phyloP scores from a whole-genome alignment of 371 early-diverging fungal genomes.

The Rhizopus arrhizus region DNA sequence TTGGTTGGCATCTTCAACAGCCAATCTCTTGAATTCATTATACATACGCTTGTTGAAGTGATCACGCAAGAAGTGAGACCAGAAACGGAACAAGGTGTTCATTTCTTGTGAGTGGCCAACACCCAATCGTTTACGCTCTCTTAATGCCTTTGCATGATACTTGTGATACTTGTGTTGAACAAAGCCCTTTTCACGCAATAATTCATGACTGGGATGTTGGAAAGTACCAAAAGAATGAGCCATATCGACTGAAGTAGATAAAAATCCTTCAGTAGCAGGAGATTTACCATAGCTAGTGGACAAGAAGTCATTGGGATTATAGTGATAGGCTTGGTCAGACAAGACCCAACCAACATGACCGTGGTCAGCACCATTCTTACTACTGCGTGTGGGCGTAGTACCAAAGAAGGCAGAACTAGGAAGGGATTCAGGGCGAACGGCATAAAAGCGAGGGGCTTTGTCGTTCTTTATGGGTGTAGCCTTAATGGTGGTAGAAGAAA shows the following conservation, averaged over 20 bases:
- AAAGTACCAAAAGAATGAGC: constrained; percentile 80
- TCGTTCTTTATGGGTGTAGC: constrained; percentile 39
- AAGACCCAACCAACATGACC: constrained; percentile 91
- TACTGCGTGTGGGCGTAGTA: constrained; percentile 41
- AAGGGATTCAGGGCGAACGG: constrained; percentile 60
- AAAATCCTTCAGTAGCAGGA: constrained; percentile 36
- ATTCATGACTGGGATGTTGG: constrained; percentile 94
- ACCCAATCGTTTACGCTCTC: constrained; percentile 90
- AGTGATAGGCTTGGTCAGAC: constrained; percentile 54
- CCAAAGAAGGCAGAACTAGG: constrained; percentile 55
- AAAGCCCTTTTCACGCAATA: constrained; percentile 93
- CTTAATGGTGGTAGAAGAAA: constrained; percentile 27
- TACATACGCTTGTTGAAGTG: constrained; percentile 93
- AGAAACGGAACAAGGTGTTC: constrained; percentile 97
- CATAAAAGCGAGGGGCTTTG: constrained; percentile 66
- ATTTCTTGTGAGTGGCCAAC: constrained; percentile 95
- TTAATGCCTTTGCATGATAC: constrained; percentile 92
- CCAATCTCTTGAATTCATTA: constrained; percentile 86
- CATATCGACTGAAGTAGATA: constrained; percentile 41
- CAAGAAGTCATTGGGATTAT: constrained; percentile 50
- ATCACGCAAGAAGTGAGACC: constrained; percentile 97
- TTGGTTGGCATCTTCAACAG: constrained; percentile 88
- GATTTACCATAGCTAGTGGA: constrained; percentile 48
- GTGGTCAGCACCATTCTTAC: constrained; percentile 61
- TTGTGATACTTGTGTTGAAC: constrained; percentile 94